phyloP scores from a whole-genome alignment of 1,284 basidiomycete genomes.

The Trametes polyzona region DNA sequence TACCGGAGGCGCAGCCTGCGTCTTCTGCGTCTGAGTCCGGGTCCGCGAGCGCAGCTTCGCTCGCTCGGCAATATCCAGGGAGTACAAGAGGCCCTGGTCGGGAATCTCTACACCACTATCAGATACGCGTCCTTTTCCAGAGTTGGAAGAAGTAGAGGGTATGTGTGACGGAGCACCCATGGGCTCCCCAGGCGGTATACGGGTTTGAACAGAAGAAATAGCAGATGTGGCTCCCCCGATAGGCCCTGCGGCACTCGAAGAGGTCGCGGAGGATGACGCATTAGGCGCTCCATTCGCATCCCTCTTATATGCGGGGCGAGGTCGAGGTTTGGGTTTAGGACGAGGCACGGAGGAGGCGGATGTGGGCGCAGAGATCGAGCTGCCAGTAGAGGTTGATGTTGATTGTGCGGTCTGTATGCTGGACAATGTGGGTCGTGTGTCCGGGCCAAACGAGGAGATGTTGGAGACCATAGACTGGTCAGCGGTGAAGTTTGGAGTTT shows the following conservation, averaged over 20 bases:
- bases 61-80: slow-evolving; percentile 47
- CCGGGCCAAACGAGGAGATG: slow-evolving; percentile 16
- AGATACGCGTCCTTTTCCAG: slow-evolving; percentile 7
- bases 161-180: slow-evolving; percentile 3
- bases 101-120: slow-evolving; percentile 19
- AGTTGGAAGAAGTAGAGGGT: slow-evolving; percentile 4
- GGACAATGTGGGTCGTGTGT: not conserved
- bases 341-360: slow-evolving; percentile 2
- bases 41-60: slow-evolving; percentile 45
- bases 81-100: slow-evolving; percentile 18
- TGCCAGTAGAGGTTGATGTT: not conserved
- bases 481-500: slow-evolving; percentile 18
- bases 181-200: not conserved
- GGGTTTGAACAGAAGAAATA: not conserved
- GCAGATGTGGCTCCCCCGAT: not conserved
- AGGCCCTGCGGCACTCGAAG: slow-evolving; percentile 15
- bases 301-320: slow-evolving; percentile 30
- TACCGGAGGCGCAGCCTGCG: slow-evolving; percentile 8
- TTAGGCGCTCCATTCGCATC: not conserved
- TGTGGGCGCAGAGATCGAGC: slow-evolving; percentile 16
- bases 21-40: slow-evolving; percentile 32
- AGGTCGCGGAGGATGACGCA: slow-evolving; percentile 11
- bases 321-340: slow-evolving; percentile 21
- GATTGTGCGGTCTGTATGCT: slow-evolving; percentile 10
- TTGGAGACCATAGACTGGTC: slow-evolving; percentile 13